phyloP scores from a whole-genome alignment of 1,139 yeast species.

The Entelexis sorbosivorans region DNA sequence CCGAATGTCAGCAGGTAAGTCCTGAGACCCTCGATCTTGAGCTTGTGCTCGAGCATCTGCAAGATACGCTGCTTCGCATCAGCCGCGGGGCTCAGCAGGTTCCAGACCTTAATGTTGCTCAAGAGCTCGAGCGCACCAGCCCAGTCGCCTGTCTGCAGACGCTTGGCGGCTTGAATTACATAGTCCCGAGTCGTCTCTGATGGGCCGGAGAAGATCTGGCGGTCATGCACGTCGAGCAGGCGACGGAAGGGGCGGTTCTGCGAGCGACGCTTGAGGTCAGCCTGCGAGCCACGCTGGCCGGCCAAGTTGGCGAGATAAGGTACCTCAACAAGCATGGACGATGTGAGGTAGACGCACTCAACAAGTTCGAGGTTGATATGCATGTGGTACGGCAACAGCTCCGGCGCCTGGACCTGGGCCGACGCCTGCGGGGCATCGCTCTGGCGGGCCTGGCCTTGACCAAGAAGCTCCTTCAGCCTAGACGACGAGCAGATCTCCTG shows the following conservation, averaged over 20 bases:
- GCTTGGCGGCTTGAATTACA: slow-evolving; percentile 85
- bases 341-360: slow-evolving; percentile 87
- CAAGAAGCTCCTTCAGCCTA: slow-evolving; percentile 82
- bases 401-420: slow-evolving; percentile 63
- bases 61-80: slow-evolving; percentile 41
- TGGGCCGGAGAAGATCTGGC: slow-evolving; percentile 94
- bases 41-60: slow-evolving; percentile 58
- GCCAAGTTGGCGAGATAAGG: slow-evolving; percentile 62
- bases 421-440: slow-evolving; percentile 29
- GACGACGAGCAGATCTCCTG: slow-evolving; percentile 82
- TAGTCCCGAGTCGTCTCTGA: slow-evolving; percentile 94
- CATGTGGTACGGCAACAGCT: slow-evolving; percentile 93
- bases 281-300: slow-evolving; percentile 34
- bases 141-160: slow-evolving; percentile 90
- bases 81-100: slow-evolving; percentile 54
- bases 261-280: slow-evolving; percentile 53
- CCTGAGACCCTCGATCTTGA: slow-evolving; percentile 82
- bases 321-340: slow-evolving; percentile 80
- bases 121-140: slow-evolving; percentile 59
- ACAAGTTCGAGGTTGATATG: slow-evolving; percentile 92
- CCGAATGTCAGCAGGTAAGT: slow-evolving; percentile 82
- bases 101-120: slow-evolving; percentile 78
- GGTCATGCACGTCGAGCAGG: slow-evolving; percentile 83
- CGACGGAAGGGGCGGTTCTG: slow-evolving; percentile 79
- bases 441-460: slow-evolving; percentile 57